Conservation (phyloP, 371 early-diverging fungal species). For the Saksenaea oblongispora region DNA sequence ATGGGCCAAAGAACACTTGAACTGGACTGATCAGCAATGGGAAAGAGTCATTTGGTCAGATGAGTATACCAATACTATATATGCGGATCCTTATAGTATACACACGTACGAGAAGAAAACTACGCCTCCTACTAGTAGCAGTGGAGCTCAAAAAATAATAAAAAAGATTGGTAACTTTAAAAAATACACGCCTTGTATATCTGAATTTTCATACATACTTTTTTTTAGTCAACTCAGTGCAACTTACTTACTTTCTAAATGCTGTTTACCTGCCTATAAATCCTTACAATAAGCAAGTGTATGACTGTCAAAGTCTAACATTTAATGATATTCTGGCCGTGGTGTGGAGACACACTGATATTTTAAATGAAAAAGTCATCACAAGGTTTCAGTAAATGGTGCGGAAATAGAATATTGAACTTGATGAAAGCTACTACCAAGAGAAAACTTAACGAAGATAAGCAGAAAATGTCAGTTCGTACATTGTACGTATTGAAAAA, state of each 20-base stretch:
- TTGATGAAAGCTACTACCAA: constrained; percentile 6
- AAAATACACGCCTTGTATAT: neutral
- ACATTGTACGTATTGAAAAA: neutral
- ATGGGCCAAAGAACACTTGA: too few species aligned
- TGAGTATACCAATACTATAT: neutral
- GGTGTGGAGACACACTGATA: neutral
- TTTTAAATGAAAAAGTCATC: constrained; percentile 5
- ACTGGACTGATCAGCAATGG: too few species aligned
- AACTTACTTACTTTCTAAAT: constrained; percentile 5
- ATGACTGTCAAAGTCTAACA: neutral
- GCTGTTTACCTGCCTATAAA: neutral
- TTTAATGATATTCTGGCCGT: neutral
- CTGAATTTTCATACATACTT: neutral
- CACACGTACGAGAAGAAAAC: neutral
- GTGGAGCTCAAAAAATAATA: neutral
- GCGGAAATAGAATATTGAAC: too few species aligned
- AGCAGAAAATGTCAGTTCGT: constrained; percentile 7
- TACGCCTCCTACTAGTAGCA: neutral
- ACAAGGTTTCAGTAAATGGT: too few species aligned
- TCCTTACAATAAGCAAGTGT: neutral
- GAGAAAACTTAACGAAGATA: constrained; percentile 1
- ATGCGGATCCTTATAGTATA: neutral
- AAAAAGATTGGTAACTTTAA: neutral
- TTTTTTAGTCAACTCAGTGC: neutral
- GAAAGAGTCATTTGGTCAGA: too few species aligned